phyloP scores from a whole-genome alignment of 1,139 yeast species.

The Debaryomyces coudertii region DNA sequence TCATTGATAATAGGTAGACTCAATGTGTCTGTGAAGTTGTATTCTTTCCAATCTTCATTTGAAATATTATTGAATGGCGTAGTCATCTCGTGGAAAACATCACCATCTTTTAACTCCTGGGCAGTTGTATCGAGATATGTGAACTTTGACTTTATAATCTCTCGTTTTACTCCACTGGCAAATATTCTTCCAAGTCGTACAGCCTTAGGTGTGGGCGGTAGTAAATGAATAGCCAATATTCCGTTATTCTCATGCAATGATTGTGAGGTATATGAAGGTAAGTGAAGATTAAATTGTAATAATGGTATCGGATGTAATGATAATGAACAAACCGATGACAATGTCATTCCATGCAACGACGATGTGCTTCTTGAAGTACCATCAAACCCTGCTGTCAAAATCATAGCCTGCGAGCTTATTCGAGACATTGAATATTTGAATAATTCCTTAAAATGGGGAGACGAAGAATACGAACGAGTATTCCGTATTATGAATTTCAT shows the following conservation, averaged over 20 bases:
- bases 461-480: slow-evolving; percentile 4
- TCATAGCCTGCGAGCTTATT: slow-evolving; percentile 49
- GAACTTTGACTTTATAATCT: slow-evolving; percentile 18
- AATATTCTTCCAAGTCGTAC: slow-evolving; percentile 60
- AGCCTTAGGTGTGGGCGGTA: slow-evolving; percentile 59
- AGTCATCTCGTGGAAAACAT: slow-evolving; percentile 48
- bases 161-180: slow-evolving; percentile 56
- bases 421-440: slow-evolving; percentile 44
- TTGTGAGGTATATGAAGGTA: slow-evolving; percentile 77
- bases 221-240: slow-evolving; percentile 70
- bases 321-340: slow-evolving; percentile 79
- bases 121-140: slow-evolving; percentile 14
- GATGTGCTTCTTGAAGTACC: neutral
- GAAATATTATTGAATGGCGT: slow-evolving; percentile 49
- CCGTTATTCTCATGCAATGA: slow-evolving; percentile 56
- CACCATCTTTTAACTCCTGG: slow-evolving; percentile 36
- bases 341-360: slow-evolving; percentile 70
- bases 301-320: slow-evolving; percentile 74
- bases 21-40: slow-evolving; percentile 21
- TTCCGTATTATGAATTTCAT: neutral
- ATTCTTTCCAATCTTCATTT: slow-evolving; percentile 30
- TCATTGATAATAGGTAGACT: slow-evolving; percentile 61
- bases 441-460: slow-evolving; percentile 16
- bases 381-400: slow-evolving; percentile 33
- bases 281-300: slow-evolving; percentile 78